Evolutionary conservation across 1,284 basidiomycete genomes (phyloP), one percentile per base, ranked within the genome.

Genomic region (Neolentinus lepideus): DNA sequence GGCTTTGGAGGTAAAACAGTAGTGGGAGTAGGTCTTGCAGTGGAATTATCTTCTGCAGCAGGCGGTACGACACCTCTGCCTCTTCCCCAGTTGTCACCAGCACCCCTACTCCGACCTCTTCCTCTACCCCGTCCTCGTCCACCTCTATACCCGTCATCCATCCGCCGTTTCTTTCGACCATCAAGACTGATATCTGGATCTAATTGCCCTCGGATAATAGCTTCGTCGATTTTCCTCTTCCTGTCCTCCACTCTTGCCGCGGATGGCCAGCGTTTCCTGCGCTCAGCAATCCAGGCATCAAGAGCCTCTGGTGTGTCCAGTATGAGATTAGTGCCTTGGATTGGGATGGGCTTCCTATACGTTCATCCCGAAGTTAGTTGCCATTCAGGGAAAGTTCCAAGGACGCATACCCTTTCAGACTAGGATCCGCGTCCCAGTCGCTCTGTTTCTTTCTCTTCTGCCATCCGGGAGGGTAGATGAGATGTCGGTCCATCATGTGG

Each of bases 401-500:
- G 33, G 19, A 26, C 2, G 65, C 69, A 57, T 61, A 87, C 88
- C 86, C 85, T 71, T 80, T 88, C 56, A 88, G 71, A 69, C 81
- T 85, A 19, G 84, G 87, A 68, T 89, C 87, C 3, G 86, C 80
- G 65, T 92, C 89, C 83, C 88, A 88, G 51, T 84, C 84, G 8
- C 68, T 60, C 58, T 73, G 78, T 60, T 78, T 79, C 64, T 79
- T 81, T 59, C 76, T 77, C 57, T 84, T 79, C 53, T 89, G 78
- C 82, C 88, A 90, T 21, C 83, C 87, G 46, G 80, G 77, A 16
- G 89, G 88, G 62, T 85, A 94, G 52, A 94, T 85, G 52, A 95
- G 74, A 69, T 95, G 94, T 21, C 92, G 76, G 66, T 96, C 94
- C 83, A 93, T 94, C 80, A 88, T 90, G 67, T 96, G 94, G 21